phyloP scores from a whole-genome alignment of 164 flowering plant species.

The Umbellularia californica region DNA sequence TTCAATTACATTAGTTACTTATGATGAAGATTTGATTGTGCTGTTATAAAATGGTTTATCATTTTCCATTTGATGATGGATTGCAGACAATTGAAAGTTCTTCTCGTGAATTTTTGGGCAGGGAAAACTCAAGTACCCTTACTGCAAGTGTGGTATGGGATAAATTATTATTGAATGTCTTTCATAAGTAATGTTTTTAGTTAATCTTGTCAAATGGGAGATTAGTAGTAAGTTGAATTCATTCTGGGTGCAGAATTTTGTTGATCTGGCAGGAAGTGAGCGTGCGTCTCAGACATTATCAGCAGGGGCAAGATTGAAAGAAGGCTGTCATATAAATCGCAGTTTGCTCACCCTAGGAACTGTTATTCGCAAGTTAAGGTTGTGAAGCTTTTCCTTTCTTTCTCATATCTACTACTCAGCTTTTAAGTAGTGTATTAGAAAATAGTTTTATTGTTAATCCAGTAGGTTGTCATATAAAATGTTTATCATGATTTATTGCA shows the following conservation, averaged over 20 bases:
- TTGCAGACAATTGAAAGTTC: conserved; percentile 86
- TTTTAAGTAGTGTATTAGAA: background rate
- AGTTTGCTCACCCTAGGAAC: conserved; percentile 90
- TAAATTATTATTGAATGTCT: too few relatives aligned
- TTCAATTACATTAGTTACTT: background rate
- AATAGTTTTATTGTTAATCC: too few relatives aligned
- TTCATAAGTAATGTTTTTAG: background rate
- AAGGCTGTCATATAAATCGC: conserved; percentile 96
- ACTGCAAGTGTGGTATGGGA: conserved; percentile 79
- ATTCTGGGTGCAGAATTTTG: conserved; percentile 61
- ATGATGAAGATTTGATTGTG: background rate
- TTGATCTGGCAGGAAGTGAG: conserved; percentile 99
- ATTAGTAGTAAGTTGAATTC: background rate
- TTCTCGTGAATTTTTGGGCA: conserved; percentile 44
- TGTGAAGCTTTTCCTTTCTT: background rate
- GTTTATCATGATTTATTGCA: background rate
- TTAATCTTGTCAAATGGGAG: background rate
- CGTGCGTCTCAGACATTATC: conserved; percentile 88
- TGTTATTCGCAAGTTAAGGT: conserved; percentile 95
- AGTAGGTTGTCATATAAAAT: background rate
- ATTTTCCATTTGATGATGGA: background rate
- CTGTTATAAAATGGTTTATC: background rate
- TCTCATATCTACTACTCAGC: background rate
- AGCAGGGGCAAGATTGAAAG: conserved; percentile 82
- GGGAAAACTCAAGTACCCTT: conserved; percentile 57